A percentile compares a stretch with the other conserved stretches of the same genome.
Evolutionary conservation across 805 yeast species (phyloP).

Genomic region (Nakazawaea sp.): DNA sequence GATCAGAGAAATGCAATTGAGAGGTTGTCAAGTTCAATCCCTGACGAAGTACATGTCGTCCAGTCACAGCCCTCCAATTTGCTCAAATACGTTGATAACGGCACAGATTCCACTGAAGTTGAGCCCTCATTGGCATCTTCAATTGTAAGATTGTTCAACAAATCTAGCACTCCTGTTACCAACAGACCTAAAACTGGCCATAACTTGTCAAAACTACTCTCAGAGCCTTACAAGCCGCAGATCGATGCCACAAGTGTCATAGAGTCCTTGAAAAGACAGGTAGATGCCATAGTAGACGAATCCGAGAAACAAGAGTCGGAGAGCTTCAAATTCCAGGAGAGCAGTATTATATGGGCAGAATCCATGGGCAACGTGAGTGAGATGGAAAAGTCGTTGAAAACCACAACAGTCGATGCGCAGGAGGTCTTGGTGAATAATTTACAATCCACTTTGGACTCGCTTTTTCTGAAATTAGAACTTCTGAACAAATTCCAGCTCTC

Average conservation of each 20-base stretch:
- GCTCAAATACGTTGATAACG: too few species aligned
- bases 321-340: slow-evolving; percentile 17
- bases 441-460: slow-evolving; percentile 12
- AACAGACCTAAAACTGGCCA: neutral
- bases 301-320: slow-evolving; percentile 13
- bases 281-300: slow-evolving; percentile 19
- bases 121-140: neutral
- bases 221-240: neutral
- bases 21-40: slow-evolving; percentile 2
- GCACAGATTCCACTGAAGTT: neutral
- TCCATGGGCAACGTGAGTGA: slow-evolving; percentile 17
- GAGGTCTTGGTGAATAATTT: slow-evolving; percentile 12
- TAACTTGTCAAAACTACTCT: neutral
- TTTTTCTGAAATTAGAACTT: slow-evolving; percentile 5
- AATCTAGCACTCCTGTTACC: neutral
- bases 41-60: too few species aligned
- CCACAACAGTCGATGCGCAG: slow-evolving; percentile 12
- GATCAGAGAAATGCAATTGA: slow-evolving; percentile 9
- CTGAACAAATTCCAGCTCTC: slow-evolving; percentile 12
- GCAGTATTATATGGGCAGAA: slow-evolving; percentile 19
- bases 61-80: too few species aligned
- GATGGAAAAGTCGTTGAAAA: slow-evolving; percentile 17
- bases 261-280: slow-evolving; percentile 18
- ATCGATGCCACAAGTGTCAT: slow-evolving; percentile 15
- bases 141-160: neutral